These are phyloP conservation scores for Rhizodiscina lignyota DNA, from an alignment of 495 filamentous ascomycete species.

Conservation along the genomic window DNA sequence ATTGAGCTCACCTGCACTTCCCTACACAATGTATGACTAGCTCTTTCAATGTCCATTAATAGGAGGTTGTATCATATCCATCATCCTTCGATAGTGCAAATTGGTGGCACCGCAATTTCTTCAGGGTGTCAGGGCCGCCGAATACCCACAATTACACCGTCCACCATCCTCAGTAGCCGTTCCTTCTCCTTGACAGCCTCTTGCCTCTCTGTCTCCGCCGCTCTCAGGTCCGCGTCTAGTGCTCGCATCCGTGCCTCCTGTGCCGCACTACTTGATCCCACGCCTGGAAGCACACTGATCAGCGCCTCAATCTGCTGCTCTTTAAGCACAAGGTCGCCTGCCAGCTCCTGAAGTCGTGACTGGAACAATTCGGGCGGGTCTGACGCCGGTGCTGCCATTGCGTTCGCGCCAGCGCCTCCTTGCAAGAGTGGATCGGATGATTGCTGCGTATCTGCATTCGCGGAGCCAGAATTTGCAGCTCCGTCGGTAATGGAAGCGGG, in stretches of 20 bases:
- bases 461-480: constrained; percentile 11
- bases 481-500: too few relatives aligned
- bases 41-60: too few relatives aligned
- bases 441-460: background rate
- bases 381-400: constrained; percentile 23
- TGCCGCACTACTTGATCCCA: constrained; percentile 68
- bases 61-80: too few relatives aligned
- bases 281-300: constrained; percentile 68
- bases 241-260: constrained; percentile 60
- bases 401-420: constrained; percentile 17
- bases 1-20: too few relatives aligned
- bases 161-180: background rate
- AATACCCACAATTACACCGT: constrained; percentile 1
- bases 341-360: constrained; percentile 60
- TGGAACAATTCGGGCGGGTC: constrained; percentile 50
- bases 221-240: constrained; percentile 59
- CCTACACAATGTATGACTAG: too few relatives aligned
- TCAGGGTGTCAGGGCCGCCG: too few relatives aligned
- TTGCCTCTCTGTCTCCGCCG: constrained; percentile 50
- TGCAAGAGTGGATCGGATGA: constrained; percentile 5
- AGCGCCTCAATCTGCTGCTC: constrained; percentile 89
- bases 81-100: too few relatives aligned
- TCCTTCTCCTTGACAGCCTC: constrained; percentile 2
- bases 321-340: constrained; percentile 73
- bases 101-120: too few relatives aligned